Percentiles rank a stretch among this genome's conserved stretches.
Evolutionary conservation across 129 eudicot genomes (phyloP).

Genomic region (Flaveria trinervia): DNA sequence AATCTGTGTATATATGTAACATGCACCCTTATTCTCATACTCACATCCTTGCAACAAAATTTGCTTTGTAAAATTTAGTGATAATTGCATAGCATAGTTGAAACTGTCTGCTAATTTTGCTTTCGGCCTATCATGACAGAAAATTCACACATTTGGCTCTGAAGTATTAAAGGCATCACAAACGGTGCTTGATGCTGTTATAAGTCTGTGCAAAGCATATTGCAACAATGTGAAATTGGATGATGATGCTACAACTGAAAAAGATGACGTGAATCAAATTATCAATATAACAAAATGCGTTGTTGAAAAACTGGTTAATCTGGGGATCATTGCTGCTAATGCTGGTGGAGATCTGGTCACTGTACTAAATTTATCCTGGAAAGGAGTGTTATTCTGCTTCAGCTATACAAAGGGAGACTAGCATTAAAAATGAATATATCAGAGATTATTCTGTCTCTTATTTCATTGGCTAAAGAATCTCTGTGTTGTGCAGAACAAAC

Average conservation of each 20-base stretch:
- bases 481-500: constrained; percentile 68
- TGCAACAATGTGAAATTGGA: constrained; percentile 58
- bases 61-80: background rate
- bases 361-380: constrained; percentile 86
- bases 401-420: constrained; percentile 67
- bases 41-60: constrained; percentile 9
- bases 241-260: constrained; percentile 37
- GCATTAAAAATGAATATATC: constrained; percentile 62
- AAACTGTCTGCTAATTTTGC: constrained; percentile 25
- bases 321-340: constrained; percentile 81
- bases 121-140: constrained; percentile 44
- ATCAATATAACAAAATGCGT: constrained; percentile 50
- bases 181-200: constrained; percentile 61
- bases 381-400: constrained; percentile 91
- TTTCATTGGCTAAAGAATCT: constrained; percentile 67
- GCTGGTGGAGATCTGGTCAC: constrained; percentile 83
- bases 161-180: constrained; percentile 70
- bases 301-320: constrained; percentile 62
- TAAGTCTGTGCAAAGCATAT: constrained; percentile 68
- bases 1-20: background rate
- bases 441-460: constrained; percentile 61
- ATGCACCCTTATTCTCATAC: constrained; percentile 11
- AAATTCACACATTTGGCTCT: constrained; percentile 45
- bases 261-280: constrained; percentile 41
- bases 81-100: background rate